Evolutionary conservation across 805 yeast species (phyloP).

Genomic region (Alloascoidea hylecoeti): DNA sequence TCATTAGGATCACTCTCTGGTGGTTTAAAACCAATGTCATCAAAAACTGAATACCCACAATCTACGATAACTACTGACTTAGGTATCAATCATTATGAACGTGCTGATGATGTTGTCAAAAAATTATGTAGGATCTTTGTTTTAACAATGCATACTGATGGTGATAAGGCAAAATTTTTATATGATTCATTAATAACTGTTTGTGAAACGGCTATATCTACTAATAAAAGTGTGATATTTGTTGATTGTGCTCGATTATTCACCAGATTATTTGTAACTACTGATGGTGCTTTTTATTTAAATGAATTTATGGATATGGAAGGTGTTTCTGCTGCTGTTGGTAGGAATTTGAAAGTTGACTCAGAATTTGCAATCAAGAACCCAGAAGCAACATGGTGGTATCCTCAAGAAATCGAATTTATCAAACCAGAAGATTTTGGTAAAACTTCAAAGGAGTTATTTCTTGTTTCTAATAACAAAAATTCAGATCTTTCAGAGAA

Average conservation of each 20-base stretch:
- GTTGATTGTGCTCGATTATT: slow-evolving; percentile 19
- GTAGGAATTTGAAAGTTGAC: slow-evolving; percentile 26
- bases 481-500: slow-evolving; percentile 6
- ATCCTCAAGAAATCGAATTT: slow-evolving; percentile 41
- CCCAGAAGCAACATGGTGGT: slow-evolving; percentile 31
- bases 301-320: slow-evolving; percentile 46
- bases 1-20: background rate
- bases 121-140: slow-evolving; percentile 15
- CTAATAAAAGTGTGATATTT: slow-evolving; percentile 13
- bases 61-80: no score
- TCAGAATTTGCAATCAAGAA: slow-evolving; percentile 9
- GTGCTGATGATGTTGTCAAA: slow-evolving; percentile 9
- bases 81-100: no score
- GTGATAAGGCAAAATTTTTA: slow-evolving; percentile 14
- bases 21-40: slow-evolving; percentile 1
- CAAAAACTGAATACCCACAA: slow-evolving; percentile 6
- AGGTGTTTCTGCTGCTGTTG: slow-evolving; percentile 47
- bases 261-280: slow-evolving; percentile 20
- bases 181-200: slow-evolving; percentile 12
- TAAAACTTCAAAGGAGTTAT: slow-evolving; percentile 19
- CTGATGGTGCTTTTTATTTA: slow-evolving; percentile 21
- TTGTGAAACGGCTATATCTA: slow-evolving; percentile 6
- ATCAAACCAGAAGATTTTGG: slow-evolving; percentile 29
- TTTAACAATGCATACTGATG: slow-evolving; percentile 12
- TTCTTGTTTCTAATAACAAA: slow-evolving; percentile 6